These are phyloP conservation scores for Colletotrichum spinosum DNA, from an alignment of 2,329 filamentous ascomycete species.

Conservation along the genomic window DNA sequence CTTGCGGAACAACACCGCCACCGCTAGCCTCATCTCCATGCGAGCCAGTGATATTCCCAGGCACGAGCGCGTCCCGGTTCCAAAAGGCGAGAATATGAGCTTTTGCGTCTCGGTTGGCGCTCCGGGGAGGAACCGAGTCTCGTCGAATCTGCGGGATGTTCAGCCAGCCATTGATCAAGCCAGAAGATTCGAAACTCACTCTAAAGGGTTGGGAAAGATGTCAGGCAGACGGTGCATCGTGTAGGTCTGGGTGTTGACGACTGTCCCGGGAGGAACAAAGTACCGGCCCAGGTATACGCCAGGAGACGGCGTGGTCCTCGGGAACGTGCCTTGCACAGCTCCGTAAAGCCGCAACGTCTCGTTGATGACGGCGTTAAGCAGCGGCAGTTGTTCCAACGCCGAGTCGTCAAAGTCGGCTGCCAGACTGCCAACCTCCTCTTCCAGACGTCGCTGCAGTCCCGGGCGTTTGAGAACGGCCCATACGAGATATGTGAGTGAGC, in stretches of 20 bases:
- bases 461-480: slow-evolving; percentile 52
- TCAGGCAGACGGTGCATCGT: slow-evolving; percentile 56
- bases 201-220: slow-evolving; percentile 55
- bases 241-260: slow-evolving; percentile 57
- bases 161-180: background rate
- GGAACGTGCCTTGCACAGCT: slow-evolving; percentile 52
- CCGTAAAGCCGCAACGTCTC: slow-evolving; percentile 59
- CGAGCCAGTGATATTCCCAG: slow-evolving; percentile 68
- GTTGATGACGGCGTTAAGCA: slow-evolving; percentile 55
- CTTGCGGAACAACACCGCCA: slow-evolving; percentile 63
- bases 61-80: slow-evolving; percentile 60
- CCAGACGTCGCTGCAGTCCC: slow-evolving; percentile 45
- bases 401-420: slow-evolving; percentile 42
- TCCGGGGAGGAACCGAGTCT: slow-evolving; percentile 1
- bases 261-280: slow-evolving; percentile 52
- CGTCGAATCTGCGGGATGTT: slow-evolving; percentile 15
- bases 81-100: slow-evolving; percentile 63
- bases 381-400: slow-evolving; percentile 50
- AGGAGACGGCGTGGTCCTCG: slow-evolving; percentile 52
- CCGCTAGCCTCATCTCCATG: slow-evolving; percentile 65
- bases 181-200: background rate
- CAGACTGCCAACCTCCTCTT: slow-evolving; percentile 46
- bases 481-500: slow-evolving; percentile 60
- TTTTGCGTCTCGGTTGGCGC: slow-evolving; percentile 52
- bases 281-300: slow-evolving; percentile 53